A percentile compares a stretch with the other conserved stretches of the same genome.
These are phyloP conservation scores for Colletotrichum sp. DNA, from an alignment of 2,329 filamentous ascomycete species.

Conservation along the genomic window DNA sequence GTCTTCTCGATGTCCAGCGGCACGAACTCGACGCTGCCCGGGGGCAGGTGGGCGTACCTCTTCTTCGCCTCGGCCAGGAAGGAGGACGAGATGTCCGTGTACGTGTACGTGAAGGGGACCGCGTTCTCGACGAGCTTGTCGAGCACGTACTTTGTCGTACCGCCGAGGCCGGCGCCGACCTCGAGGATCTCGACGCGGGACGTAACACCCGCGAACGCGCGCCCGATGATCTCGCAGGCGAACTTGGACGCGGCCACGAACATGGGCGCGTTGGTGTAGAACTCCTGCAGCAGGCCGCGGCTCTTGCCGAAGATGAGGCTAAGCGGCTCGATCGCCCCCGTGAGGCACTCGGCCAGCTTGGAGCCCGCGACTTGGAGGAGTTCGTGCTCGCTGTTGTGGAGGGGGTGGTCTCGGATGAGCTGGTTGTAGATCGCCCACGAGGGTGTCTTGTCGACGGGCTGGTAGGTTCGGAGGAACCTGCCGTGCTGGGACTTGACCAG, in stretches of 20 bases:
- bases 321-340: background rate
- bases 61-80: too few species aligned
- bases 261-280: background rate
- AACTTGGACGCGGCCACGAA: background rate
- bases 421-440: background rate
- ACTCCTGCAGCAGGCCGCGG: background rate
- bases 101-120: too few species aligned
- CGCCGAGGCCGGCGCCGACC: background rate
- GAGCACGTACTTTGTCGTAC: background rate
- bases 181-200: constrained; percentile 56
- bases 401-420: background rate
- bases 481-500: background rate
- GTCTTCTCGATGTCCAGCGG: too few species aligned
- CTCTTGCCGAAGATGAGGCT: background rate
- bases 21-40: too few species aligned
- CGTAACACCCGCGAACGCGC: background rate
- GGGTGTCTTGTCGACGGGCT: background rate
- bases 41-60: too few species aligned
- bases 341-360: background rate
- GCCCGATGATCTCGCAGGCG: background rate
- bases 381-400: background rate
- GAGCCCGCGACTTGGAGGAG: background rate
- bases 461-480: background rate
- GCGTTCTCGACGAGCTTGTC: background rate
- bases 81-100: too few species aligned